Evolutionary conservation across 2,329 filamentous ascomycete genomes (phyloP), one percentile per base, ranked within the genome.

Genomic region (Colletotrichum orbiculare): DNA sequence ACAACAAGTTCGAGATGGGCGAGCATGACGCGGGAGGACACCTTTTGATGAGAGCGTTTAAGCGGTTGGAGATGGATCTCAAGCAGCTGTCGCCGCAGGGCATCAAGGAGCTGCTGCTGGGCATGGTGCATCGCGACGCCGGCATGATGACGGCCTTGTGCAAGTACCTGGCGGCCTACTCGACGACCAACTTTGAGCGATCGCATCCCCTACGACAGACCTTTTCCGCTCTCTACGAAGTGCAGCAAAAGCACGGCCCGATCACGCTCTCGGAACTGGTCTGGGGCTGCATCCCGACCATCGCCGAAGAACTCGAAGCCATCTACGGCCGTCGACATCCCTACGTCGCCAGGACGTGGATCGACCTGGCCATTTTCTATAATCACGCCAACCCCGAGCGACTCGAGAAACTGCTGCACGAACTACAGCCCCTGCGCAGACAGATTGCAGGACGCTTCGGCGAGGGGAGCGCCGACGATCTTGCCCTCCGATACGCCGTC

Each of bases 91-190:
- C 79, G 2, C 79, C 80, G 2, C 76, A 80, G 50, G 78, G 78
- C 2, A 79, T 82, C 57, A 75, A 78, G 49, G 80, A 82, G 67
- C 66, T 82, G 17, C 70, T 82, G 13, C 68, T 81, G 25, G 78
- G 79, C 45, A 81, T 82, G 78, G 78, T 81, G 6, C 74, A 79
- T 54, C 76, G 79, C 38, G 79, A 82, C 57, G 75, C 77, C 12
- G 79, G 79, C 15, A 76, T 82, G 75, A 79, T 81, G 73, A 79
- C 78, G n/a, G 78, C 80, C 1, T 71, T 82, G 12, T 82, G 77
- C 71, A 81, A 82, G 59, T 82, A 81, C 63, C 68, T 82, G 38
- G 78, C 79, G 2, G 79, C 79, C 11, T 82, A 79, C 61, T 78
- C 80, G 48, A 73, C 78, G 6, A 82, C 79, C 1, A 79, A 81